Evolutionary conservation across 257 asterid genomes (phyloP).

Genomic region (Vinca minor): DNA sequence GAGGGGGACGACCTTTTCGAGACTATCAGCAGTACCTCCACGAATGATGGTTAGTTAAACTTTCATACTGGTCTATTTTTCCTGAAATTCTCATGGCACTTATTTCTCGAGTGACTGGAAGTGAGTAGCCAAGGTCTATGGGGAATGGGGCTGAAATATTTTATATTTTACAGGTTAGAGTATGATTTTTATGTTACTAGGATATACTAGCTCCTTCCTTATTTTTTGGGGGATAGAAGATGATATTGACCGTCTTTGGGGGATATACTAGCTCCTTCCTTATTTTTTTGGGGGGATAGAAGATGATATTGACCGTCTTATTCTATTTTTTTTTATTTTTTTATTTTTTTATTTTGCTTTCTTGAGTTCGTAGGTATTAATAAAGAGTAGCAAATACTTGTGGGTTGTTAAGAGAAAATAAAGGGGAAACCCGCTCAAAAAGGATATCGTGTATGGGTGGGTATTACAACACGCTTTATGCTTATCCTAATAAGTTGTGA

Average conservation of each 20-base stretch:
- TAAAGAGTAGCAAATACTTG: not conserved
- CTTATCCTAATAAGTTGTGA: not conserved
- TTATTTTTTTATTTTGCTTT: not conserved
- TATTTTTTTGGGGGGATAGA: not conserved
- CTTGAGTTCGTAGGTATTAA: not conserved
- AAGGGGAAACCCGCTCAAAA: not conserved
- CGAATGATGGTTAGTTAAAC: slow-evolving; percentile 44
- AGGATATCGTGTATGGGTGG: too few species aligned
- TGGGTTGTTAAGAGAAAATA: too few species aligned
- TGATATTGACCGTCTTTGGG: not conserved
- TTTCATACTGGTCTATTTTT: not conserved
- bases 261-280: not conserved
- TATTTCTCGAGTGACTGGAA: not conserved
- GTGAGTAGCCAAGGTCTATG: not conserved
- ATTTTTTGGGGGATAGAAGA: not conserved
- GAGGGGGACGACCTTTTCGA: slow-evolving; percentile 78
- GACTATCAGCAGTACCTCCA: slow-evolving; percentile 32
- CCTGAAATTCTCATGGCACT: not conserved
- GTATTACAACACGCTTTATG: too few species aligned
- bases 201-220: not conserved
- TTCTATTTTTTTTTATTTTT: too few species aligned
- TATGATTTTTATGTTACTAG: not conserved
- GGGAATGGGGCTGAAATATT: not conserved
- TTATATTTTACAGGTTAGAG: not conserved
- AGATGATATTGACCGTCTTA: not conserved